Conservation (phyloP, 2,329 filamentous ascomycete genomes). For the Talaromyces sp. region DNA sequence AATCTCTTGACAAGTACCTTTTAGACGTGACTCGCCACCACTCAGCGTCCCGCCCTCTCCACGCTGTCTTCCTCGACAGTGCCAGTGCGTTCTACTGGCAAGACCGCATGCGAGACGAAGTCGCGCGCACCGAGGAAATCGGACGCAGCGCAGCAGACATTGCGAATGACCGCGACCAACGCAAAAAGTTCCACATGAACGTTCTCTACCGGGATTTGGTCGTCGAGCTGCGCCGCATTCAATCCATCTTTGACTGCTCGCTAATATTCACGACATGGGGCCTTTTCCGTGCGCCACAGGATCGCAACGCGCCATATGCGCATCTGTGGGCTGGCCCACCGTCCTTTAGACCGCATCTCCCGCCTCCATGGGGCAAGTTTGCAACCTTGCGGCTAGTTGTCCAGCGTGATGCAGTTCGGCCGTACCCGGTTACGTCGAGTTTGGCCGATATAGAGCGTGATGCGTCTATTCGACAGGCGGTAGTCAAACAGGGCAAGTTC, state of each 20-base stretch:
- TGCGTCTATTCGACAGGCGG: slow-evolving; percentile 28
- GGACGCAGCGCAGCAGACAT: slow-evolving; percentile 23
- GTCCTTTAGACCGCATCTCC: slow-evolving; percentile 29
- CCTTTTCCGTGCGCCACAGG: slow-evolving; percentile 6
- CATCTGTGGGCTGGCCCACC: slow-evolving; percentile 13
- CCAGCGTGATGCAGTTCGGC: slow-evolving; percentile 27
- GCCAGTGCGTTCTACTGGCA: slow-evolving; percentile 53
- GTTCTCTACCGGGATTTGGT: slow-evolving; percentile 27
- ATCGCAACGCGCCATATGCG: slow-evolving; percentile 14
- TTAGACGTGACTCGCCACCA: slow-evolving; percentile 38
- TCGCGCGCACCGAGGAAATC: slow-evolving; percentile 34
- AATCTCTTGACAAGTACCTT: slow-evolving; percentile 46
- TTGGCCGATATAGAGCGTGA: slow-evolving; percentile 28
- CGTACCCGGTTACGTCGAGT: slow-evolving; percentile 30
- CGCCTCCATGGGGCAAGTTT: slow-evolving; percentile 34
- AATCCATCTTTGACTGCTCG: slow-evolving; percentile 32
- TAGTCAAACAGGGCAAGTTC: slow-evolving; percentile 29
- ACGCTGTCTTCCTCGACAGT: slow-evolving; percentile 51
- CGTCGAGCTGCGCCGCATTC: slow-evolving; percentile 27
- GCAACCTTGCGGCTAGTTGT: slow-evolving; percentile 33
- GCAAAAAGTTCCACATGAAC: slow-evolving; percentile 23
- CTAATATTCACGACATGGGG: slow-evolving; percentile 35
- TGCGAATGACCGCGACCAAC: slow-evolving; percentile 21
- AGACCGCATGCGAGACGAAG: slow-evolving; percentile 41
- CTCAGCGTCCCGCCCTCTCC: slow-evolving; percentile 43